Evolutionary conservation across 2,329 filamentous ascomycete genomes (phyloP).

Genomic region (Talaromyces sp.): DNA sequence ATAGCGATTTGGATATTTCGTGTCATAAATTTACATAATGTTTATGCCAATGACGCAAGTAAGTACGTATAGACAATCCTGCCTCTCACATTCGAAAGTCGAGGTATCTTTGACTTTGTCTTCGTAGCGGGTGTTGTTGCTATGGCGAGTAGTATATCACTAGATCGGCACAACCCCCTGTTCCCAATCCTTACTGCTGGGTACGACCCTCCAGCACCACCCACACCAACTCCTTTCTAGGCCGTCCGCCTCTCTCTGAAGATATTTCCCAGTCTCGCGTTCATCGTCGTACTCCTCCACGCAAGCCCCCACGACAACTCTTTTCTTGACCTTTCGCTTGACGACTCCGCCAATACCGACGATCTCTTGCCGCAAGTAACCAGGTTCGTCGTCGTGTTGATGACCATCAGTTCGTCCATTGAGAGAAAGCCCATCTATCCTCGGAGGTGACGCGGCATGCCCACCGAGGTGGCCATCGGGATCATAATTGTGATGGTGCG

Average conservation of each 20-base stretch:
- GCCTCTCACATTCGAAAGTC: background rate
- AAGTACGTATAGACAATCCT: background rate
- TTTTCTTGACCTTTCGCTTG: slow-evolving; percentile 82
- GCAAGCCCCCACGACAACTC: slow-evolving; percentile 76
- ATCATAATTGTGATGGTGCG: slow-evolving; percentile 30
- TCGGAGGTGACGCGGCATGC: background rate
- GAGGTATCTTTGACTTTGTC: background rate
- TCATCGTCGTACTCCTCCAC: slow-evolving; percentile 87
- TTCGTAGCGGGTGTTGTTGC: background rate
- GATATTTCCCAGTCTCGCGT: slow-evolving; percentile 61
- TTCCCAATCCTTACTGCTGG: slow-evolving; percentile 41
- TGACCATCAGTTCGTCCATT: slow-evolving; percentile 21
- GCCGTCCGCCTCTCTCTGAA: slow-evolving; percentile 69
- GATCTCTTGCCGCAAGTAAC: slow-evolving; percentile 83
- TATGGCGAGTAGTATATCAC: background rate
- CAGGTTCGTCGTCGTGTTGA: slow-evolving; percentile 52
- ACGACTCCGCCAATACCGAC: slow-evolving; percentile 86
- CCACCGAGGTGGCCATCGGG: slow-evolving; percentile 4
- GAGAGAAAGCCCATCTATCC: slow-evolving; percentile 7
- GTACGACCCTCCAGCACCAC: slow-evolving; percentile 80
- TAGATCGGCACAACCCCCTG: background rate
- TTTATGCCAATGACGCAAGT: background rate
- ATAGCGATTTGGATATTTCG: background rate
- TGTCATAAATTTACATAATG: slow-evolving; percentile 1
- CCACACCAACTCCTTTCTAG: slow-evolving; percentile 79